Evolutionary conservation across 2,329 filamentous ascomycete genomes (phyloP), one percentile per base, ranked within the genome.

Genomic region (Aspergillus versicolor): DNA sequence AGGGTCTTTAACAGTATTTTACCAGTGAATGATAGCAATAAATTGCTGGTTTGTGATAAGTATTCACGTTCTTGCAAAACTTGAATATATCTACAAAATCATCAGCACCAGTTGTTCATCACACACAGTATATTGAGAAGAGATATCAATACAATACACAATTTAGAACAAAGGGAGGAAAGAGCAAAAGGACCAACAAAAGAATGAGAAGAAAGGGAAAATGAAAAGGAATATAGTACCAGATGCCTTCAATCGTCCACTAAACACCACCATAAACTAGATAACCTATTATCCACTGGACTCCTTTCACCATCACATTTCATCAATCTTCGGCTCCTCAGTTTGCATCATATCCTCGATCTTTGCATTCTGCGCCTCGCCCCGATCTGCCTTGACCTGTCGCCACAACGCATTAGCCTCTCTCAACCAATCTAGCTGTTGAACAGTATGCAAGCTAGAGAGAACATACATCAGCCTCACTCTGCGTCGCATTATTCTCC

Each of bases 331-430:
- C 8, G 27, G 27, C 9, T 30, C 27, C 9, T 30, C 27, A 11
- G 8, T 9, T 9, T 30, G 27, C 27, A 30, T 30, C 53, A 53
- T 51, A 47, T 59, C 57, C 37, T 59, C 57, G 9, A 59, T 22
- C 7, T 47, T 59, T 13, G 52, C 44, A 50, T 22, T 41, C 17
- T 12, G 50, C 24, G 53, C 52, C 22, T 59, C 57, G 52, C 48
- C 48, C 11, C 57, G 17, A 21, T 59, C 57, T 32, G 57, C 57
- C 30, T 59, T 59, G 37, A 59, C 46, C 57, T 59, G 17, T 40
- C 9, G 27, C 19, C 15, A 19, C 17, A 37, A 32, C 44, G n/a
- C 8, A 24, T 44, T 22, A 21, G 22, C 15, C 6, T 34, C 15
- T 12, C 12, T 11, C 27, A 37, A 32, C 27, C 27, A 4, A 21